A percentile compares a stretch with the other conserved stretches of the same genome.
These are phyloP conservation scores for Elongisporangium undulatum DNA, from an alignment of 352 stramenopile species.

Conservation along the genomic window DNA sequence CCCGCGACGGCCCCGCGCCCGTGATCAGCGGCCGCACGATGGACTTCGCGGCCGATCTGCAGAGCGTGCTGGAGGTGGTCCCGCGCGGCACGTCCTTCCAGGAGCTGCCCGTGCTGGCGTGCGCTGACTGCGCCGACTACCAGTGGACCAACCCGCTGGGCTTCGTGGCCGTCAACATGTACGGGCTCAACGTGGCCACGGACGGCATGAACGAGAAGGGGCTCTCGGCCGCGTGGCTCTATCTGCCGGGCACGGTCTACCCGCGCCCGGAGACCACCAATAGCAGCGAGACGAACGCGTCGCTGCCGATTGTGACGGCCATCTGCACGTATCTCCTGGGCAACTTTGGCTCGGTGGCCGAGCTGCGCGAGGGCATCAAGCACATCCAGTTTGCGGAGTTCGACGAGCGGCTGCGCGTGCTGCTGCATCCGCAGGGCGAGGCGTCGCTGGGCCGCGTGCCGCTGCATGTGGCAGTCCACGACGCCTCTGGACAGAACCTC, in stretches of 20 bases:
- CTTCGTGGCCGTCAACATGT: slow-evolving; percentile 50
- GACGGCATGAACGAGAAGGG: slow-evolving; percentile 54
- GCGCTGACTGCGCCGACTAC: slow-evolving; percentile 36
- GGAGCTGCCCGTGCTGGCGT: slow-evolving; percentile 29
- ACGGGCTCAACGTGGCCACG: slow-evolving; percentile 43
- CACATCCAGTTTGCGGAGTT: slow-evolving; percentile 53
- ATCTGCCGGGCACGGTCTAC: slow-evolving; percentile 44
- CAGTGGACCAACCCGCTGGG: slow-evolving; percentile 34
- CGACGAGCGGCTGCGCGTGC: slow-evolving; percentile 28
- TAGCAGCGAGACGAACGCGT: slow-evolving; percentile 15
- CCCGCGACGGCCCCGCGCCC: slow-evolving; percentile 3
- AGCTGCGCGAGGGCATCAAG: slow-evolving; percentile 43
- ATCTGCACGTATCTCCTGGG: slow-evolving; percentile 68
- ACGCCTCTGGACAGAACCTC: slow-evolving; percentile 52
- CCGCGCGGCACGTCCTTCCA: slow-evolving; percentile 41
- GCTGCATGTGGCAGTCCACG: slow-evolving; percentile 63
- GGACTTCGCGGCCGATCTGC: slow-evolving; percentile 51
- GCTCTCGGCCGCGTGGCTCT: slow-evolving; percentile 46
- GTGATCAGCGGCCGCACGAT: slow-evolving; percentile 51
- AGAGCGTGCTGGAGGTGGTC: slow-evolving; percentile 40
- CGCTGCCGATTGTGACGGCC: slow-evolving; percentile 51
- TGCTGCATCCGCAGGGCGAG: slow-evolving; percentile 5
- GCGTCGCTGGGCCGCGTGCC: slow-evolving; percentile 22
- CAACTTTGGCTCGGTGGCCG: slow-evolving; percentile 58
- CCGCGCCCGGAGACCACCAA: slow-evolving; percentile 20